A percentile compares a stretch with the other conserved stretches of the same genome.
phyloP scores from a whole-genome alignment of 2,329 filamentous ascomycete species.

The Elsinoe perseae region DNA sequence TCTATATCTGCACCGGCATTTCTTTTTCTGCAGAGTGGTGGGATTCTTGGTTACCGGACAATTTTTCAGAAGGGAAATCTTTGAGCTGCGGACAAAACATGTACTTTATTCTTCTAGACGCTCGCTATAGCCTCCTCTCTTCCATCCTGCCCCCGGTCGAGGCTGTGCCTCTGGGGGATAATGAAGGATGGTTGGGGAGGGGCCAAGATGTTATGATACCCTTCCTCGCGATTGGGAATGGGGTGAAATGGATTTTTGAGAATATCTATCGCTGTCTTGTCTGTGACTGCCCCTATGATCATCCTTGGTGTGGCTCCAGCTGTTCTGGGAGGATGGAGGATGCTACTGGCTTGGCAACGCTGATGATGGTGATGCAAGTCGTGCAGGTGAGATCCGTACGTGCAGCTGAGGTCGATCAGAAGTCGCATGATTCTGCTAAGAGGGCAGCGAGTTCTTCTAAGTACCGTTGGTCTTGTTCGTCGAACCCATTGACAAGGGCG shows the following conservation, averaged over 20 bases:
- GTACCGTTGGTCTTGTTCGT: constrained; percentile 56
- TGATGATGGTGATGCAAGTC: not conserved
- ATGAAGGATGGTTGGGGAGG: not conserved
- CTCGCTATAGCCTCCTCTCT: not conserved
- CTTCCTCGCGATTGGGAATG: not conserved
- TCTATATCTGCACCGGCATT: not conserved
- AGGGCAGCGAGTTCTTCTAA: constrained; percentile 60
- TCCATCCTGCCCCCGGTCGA: not conserved
- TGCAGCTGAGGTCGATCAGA: constrained; percentile 32
- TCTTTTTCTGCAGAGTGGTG: not conserved
- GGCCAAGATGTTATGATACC: not conserved
- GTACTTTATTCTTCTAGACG: constrained; percentile 13
- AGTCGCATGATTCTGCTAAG: constrained; percentile 56
- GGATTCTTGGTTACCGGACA: not conserved
- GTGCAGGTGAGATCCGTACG: no score
- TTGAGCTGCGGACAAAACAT: not conserved
- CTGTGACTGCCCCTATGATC: no score
- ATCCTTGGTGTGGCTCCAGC: no score
- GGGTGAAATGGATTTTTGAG: not conserved
- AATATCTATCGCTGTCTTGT: not conserved
- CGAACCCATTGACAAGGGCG: constrained; percentile 57
- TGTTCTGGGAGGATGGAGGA: no score
- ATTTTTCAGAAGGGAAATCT: not conserved
- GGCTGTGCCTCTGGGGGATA: not conserved
- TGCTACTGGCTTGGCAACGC: no score